A percentile compares a stretch with the other conserved stretches of the same genome.
Conservation (phyloP, 1,139 yeast species). For the Suhomyces kunorum region DNA sequence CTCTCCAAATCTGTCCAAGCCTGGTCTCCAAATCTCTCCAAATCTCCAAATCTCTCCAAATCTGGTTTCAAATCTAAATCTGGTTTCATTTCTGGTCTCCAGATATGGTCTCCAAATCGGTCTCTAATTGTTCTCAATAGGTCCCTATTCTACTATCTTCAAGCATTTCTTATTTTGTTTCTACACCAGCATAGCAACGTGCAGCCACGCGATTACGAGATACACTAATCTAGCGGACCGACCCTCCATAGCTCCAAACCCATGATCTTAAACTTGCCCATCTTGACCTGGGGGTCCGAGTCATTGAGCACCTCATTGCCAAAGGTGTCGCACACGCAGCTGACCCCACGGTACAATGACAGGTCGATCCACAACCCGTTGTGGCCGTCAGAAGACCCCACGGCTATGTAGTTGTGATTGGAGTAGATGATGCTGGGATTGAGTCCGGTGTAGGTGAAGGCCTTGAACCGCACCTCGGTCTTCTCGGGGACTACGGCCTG, state of each 20-base stretch:
- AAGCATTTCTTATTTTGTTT: too few species aligned
- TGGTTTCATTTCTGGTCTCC: too few species aligned
- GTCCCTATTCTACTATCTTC: too few species aligned
- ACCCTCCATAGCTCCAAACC: conserved; percentile 89
- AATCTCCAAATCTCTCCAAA: too few species aligned
- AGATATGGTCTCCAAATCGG: too few species aligned
- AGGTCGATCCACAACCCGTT: conserved; percentile 91
- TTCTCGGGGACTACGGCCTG: background rate
- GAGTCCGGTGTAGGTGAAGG: conserved; percentile 84
- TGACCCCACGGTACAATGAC: conserved; percentile 71
- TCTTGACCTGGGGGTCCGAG: conserved; percentile 33
- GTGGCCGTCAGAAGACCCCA: conserved; percentile 90
- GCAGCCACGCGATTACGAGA: too few species aligned
- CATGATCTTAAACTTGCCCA: conserved; percentile 64
- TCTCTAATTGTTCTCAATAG: too few species aligned
- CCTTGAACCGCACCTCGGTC: conserved; percentile 54
- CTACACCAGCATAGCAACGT: too few species aligned
- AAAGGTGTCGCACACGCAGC: conserved; percentile 78
- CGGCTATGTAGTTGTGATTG: conserved; percentile 71
- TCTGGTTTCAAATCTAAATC: too few species aligned
- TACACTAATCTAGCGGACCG: conserved; percentile 40
- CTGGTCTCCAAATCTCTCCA: too few species aligned
- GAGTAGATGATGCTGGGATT: conserved; percentile 87
- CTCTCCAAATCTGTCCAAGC: too few species aligned
- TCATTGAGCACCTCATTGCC: conserved; percentile 80